These are phyloP conservation scores for Coprinopsis strossmayeri DNA, from an alignment of 768 basidiomycete species.

Conservation along the genomic window DNA sequence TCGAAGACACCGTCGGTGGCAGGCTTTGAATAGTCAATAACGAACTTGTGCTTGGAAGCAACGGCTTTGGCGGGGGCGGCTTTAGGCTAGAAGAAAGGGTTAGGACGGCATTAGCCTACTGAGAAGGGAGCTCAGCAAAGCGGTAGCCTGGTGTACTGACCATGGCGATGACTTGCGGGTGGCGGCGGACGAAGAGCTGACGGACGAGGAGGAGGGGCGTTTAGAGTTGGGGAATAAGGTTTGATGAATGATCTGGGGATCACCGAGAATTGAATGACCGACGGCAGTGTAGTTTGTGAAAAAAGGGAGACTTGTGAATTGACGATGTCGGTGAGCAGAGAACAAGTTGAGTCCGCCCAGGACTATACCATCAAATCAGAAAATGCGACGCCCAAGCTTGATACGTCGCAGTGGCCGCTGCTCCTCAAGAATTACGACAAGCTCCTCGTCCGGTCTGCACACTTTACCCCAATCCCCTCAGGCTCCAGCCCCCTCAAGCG, in stretches of 20 bases:
- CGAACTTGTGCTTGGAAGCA: conserved; percentile 61
- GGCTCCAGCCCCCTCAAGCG: conserved; percentile 94
- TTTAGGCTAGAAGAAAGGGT: conserved; percentile 45
- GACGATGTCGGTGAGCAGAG: conserved; percentile 38
- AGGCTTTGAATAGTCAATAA: conserved; percentile 77
- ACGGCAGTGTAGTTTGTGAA: neutral
- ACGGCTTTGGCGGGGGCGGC: conserved; percentile 46
- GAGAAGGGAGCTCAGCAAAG: conserved; percentile 91
- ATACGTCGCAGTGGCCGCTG: conserved; percentile 97
- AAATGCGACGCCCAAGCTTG: conserved; percentile 62
- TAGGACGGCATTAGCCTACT: conserved; percentile 69
- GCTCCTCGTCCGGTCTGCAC: conserved; percentile 85
- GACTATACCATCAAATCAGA: conserved; percentile 84
- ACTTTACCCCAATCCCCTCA: conserved; percentile 96
- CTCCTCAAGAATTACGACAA: conserved; percentile 99
- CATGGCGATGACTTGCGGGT: conserved; percentile 43
- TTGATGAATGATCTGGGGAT: conserved; percentile 19
- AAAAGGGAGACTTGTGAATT: conserved; percentile 5
- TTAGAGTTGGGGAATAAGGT: conserved; percentile 29
- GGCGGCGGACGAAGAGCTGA: conserved; percentile 11
- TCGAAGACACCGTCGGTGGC: conserved; percentile 56
- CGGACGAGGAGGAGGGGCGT: conserved; percentile 21
- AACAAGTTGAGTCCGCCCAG: conserved; percentile 71
- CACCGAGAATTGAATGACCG: neutral
- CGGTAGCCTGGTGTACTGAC: conserved; percentile 59